These are phyloP conservation scores for Arthrocladium fulminans DNA, from an alignment of 2,329 filamentous ascomycete species.

Conservation along the genomic window DNA sequence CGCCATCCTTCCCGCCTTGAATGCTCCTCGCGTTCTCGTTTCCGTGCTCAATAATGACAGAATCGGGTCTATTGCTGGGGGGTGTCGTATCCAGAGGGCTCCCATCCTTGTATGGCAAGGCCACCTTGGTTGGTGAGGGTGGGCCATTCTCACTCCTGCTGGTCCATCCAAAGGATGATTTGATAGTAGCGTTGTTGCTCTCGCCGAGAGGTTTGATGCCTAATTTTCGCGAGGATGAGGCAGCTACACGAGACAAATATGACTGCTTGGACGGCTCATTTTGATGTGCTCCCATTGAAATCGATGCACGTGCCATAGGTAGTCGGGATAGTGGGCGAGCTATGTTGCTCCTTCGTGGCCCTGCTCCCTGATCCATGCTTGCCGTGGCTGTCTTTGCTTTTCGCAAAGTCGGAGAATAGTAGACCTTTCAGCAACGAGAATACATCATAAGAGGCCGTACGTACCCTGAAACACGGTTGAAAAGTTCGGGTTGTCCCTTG, in stretches of 20 bases:
- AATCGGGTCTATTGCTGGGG: conserved; percentile 14
- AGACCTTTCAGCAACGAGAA: not conserved
- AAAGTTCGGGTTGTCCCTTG: not conserved
- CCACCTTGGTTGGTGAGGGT: not conserved
- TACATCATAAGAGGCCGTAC: not conserved
- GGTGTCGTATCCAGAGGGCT: conserved; percentile 19
- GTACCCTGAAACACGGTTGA: not conserved
- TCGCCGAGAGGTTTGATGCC: conserved; percentile 2
- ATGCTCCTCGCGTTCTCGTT: conserved; percentile 16
- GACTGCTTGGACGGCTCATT: conserved; percentile 13
- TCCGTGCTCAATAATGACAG: conserved; percentile 18
- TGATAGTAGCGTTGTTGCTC: conserved; percentile 1
- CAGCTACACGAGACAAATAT: conserved; percentile 2
- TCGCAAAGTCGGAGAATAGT: not conserved
- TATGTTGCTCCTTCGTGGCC: conserved; percentile 8
- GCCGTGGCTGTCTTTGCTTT: conserved; percentile 8
- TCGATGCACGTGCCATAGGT: conserved; percentile 18
- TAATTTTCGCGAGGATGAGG: not conserved
- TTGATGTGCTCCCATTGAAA: conserved; percentile 11
- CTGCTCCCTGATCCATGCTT: conserved; percentile 7
- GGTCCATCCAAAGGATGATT: conserved; percentile 1
- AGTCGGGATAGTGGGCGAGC: conserved; percentile 20
- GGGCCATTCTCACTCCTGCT: not conserved
- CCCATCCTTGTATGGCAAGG: not conserved
- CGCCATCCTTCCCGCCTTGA: conserved; percentile 4